Evolutionary conservation across 305 asterid genomes (phyloP), one percentile per base, ranked within the genome.

Genomic region (Fraxinus sp.): DNA sequence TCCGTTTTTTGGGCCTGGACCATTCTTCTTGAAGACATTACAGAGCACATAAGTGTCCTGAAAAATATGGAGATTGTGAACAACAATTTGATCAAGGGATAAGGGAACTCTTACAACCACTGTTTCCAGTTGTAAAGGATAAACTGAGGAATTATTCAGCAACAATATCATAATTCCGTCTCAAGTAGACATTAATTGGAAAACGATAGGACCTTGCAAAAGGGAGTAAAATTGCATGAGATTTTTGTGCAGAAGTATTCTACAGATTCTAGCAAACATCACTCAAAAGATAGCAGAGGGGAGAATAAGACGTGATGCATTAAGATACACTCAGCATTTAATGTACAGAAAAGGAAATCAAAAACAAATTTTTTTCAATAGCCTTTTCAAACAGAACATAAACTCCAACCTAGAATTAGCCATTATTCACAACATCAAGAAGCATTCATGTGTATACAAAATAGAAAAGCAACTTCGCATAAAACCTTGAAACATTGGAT

Each of bases 1-100:
- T 78, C 99, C 97, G 87, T 90, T 91, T 85, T 89, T 91, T 4
- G 99, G 98, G 70, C 98, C 99, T 14, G 81, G 88, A 37, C 99
- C 98, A 75, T 84, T 90, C 92, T 96, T 96, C 84, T 93, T 62
- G 84, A 94, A 96, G 64, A 96, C 86, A 85, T 90, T 96, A 85
- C 96, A 94, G 32, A 96, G 88, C 75, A 91, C 98, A 87, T 88
- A 92, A 0, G 91, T 70, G 57, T 89, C 98, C 99, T 96, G 91
- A 86, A 83, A 81, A 83, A 49, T 55, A 76, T 0, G 41, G 22
- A 13, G 24, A 83, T 75, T 70, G 81, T 70, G 52, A 78, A 49
- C 16, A 55, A 26, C 74, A 73, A 84, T 62, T 62, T 62, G 6
- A 62, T 62, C 72, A 62, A 62, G 72, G 72, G 30, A 9, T 55